phyloP scores from a whole-genome alignment of 108 stramenopile genomes.

The Mediolabrus comicus region DNA sequence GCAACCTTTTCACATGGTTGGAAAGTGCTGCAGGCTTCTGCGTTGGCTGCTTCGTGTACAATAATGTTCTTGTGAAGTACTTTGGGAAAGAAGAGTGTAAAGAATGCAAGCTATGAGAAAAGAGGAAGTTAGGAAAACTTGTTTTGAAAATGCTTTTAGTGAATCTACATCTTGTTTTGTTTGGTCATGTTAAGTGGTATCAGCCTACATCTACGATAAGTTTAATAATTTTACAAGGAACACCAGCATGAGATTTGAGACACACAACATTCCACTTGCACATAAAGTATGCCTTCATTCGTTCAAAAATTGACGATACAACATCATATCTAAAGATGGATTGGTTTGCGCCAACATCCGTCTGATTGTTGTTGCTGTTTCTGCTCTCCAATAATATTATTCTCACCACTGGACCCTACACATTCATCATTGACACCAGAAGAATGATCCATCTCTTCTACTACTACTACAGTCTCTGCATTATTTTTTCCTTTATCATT shows the following conservation, averaged over 20 bases:
- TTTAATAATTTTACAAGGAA: not conserved
- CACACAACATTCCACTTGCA: too few relatives aligned
- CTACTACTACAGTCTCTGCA: too few relatives aligned
- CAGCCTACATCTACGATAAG: not conserved
- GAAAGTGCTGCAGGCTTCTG: constrained; percentile 55
- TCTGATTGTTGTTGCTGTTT: constrained; percentile 8
- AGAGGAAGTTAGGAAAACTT: too few relatives aligned
- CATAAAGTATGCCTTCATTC: too few relatives aligned
- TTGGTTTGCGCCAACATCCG: constrained; percentile 25
- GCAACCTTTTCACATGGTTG: constrained; percentile 55
- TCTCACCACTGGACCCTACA: not conserved
- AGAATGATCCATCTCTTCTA: not conserved
- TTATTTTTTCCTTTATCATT: not conserved
- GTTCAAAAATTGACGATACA: constrained; percentile 31
- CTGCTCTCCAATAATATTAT: constrained; percentile 1
- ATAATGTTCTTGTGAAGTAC: constrained; percentile 33
- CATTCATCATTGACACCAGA: not conserved
- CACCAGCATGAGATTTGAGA: too few relatives aligned
- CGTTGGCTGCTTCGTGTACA: constrained; percentile 60
- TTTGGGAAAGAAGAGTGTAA: constrained; percentile 48
- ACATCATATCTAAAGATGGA: constrained; percentile 36
- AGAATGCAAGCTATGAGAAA: constrained; percentile 55
- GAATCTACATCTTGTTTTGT: too few relatives aligned
- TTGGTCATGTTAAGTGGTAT: too few relatives aligned
- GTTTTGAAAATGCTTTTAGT: too few relatives aligned